Evolutionary conservation across 2,329 filamentous ascomycete species (phyloP), one percentile per base, ranked within the genome.

Genomic region (Davidsoniella neocaledoniae): DNA sequence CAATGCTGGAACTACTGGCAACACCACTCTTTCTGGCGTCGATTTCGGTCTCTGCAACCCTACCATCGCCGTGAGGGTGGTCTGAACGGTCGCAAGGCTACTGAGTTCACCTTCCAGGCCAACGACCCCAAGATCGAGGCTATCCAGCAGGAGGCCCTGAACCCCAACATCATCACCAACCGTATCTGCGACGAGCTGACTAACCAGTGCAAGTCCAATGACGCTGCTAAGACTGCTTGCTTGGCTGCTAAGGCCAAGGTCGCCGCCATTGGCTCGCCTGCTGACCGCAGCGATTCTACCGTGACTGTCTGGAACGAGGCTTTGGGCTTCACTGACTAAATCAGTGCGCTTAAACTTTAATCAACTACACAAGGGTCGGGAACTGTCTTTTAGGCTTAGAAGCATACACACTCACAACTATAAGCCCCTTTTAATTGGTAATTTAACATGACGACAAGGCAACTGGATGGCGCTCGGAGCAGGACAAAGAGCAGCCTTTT

Each of bases 101-200:
- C 66, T 50, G 79, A 81, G 62, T 77, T 73, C 63, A 81, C 79
- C 46, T 84, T 83, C 73, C 76, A 80, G 62, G 73, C 81, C 47
- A 72, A 72, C 44, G 79, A 83, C 60, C 65, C 74, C 7, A 64
- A 74, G 16, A 72, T 81, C 52, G 72, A 75, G 55, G 66, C 76
- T 59, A 60, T 61, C 52, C 79, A 83, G 63, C 64, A 77, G 57
- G 79, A 83, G 60, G 78, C 79, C 7, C 68, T 83, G 43, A 83
- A 83, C 73, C 79, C 79, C 51, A 74, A 76, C 66, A 83, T 83
- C 68, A 83, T 83, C 68, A 81, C 77, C 61, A 82, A 81, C 70
- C 73, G 77, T 54, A 77, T 83, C 61, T 79, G 76, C 63, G 79
- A 83, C 63, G 77, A 82, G 66, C 70, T 83, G 52, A 71, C 63